phyloP scores from a whole-genome alignment of 2,329 filamentous ascomycete species.

The Talaromyces islandicus region DNA sequence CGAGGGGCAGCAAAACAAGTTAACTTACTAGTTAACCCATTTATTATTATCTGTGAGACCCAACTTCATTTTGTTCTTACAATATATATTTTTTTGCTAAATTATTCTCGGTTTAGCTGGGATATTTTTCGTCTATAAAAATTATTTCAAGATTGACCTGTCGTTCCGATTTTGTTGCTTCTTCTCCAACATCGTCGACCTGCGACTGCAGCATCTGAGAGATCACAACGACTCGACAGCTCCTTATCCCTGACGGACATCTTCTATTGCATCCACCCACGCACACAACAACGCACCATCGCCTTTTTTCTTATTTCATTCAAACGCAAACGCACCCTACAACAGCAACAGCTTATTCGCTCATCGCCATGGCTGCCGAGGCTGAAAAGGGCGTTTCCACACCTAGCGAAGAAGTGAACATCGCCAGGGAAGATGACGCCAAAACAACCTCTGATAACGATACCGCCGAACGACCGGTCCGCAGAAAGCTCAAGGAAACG shows the following conservation, averaged over 20 bases:
- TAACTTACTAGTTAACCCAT: background rate
- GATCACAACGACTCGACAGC: background rate
- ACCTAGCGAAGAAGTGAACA: slow-evolving; percentile 11
- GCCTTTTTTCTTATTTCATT: background rate
- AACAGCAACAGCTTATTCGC: background rate
- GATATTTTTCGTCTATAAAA: background rate
- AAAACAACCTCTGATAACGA: slow-evolving; percentile 19
- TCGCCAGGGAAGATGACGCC: slow-evolving; percentile 15
- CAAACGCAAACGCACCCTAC: background rate
- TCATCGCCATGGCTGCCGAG: slow-evolving; percentile 12
- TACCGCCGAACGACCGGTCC: slow-evolving; percentile 45
- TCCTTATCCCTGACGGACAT: background rate
- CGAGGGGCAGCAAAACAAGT: background rate
- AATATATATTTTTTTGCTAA: background rate
- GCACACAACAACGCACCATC: background rate
- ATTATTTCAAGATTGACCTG: background rate
- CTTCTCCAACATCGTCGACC: background rate
- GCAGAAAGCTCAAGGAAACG: slow-evolving; percentile 57
- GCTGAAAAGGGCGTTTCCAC: slow-evolving; percentile 10
- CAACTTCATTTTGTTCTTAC: background rate
- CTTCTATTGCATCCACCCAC: background rate
- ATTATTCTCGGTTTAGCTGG: background rate
- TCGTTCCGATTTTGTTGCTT: background rate
- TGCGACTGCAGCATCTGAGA: background rate
- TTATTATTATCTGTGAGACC: background rate